Percentiles rank a stretch among this genome's conserved stretches.
These are phyloP conservation scores for Suhomyces panamericanus DNA, from an alignment of 1,139 yeast genomes.

Conservation along the genomic window DNA sequence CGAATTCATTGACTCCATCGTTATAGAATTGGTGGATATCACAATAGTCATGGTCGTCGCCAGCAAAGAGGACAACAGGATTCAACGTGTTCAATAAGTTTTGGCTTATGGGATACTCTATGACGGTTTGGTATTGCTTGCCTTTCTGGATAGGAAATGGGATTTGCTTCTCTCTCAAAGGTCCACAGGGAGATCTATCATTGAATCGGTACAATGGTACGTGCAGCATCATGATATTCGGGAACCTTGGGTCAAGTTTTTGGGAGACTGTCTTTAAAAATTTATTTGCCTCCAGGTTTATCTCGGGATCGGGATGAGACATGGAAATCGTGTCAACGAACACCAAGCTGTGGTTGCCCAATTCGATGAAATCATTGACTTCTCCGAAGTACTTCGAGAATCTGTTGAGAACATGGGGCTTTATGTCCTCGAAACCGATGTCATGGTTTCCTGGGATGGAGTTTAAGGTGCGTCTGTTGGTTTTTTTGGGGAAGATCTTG, in stretches of 20 bases:
- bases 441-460: conserved; percentile 94
- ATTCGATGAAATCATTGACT: conserved; percentile 51
- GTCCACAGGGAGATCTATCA: conserved; percentile 60
- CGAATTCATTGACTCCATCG: conserved; percentile 27
- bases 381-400: conserved; percentile 76
- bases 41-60: conserved; percentile 97
- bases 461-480: conserved; percentile 50
- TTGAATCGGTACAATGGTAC: conserved; percentile 72
- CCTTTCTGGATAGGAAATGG: conserved; percentile 73
- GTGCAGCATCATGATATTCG: conserved; percentile 73
- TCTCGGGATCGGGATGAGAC: conserved; percentile 41
- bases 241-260: conserved; percentile 37
- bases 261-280: conserved; percentile 28
- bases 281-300: conserved; percentile 25
- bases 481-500: conserved; percentile 55
- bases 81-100: conserved; percentile 54
- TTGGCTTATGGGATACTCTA: conserved; percentile 58
- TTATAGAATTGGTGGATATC: conserved; percentile 62
- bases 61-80: conserved; percentile 77
- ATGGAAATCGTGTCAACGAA: conserved; percentile 80
- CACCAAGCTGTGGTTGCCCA: conserved; percentile 78
- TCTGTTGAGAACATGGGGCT: conserved; percentile 55
- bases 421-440: conserved; percentile 80
- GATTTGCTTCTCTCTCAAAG: conserved; percentile 53
- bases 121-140: conserved; percentile 74